Evolutionary conservation across 179 eudicot genomes (phyloP), one percentile per base, ranked within the genome.

Genomic region (Spinacia oleracea): DNA sequence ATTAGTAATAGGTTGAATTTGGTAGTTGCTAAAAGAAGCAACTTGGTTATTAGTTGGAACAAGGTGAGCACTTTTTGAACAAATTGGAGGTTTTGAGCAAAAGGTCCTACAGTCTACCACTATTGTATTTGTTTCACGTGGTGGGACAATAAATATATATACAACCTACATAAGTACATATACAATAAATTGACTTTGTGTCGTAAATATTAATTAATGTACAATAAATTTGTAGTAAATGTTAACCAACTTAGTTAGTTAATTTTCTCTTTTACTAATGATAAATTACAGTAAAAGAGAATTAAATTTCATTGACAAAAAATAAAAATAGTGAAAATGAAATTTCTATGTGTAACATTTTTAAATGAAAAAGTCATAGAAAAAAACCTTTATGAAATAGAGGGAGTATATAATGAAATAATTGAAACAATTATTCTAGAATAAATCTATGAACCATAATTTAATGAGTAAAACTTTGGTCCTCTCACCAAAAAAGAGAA

Each of bases 41-140:
- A 72, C 50, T 72, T 81, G 67, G 67, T 70, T 68, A 68, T 70
- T 68, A 68, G 34, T 63, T 53, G 73, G 32, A 50, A 66, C 42
- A 81, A 55, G 67, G 68, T 42, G 23, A 50, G 23, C 77, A 81
- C 46, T 51, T 6, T 40, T 51, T 70, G 9, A 35, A 71, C 75
- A 58, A 34, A 40, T 76, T 69, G 32, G 59, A 20, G 23, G 14
- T 67, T 53, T 53, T 74, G 6, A 43, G 51, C 9, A 16, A 48
- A 77, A 72, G 67, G 48, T 27, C 75, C 50, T 69, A 34, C 72
- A 65, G 11, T 35, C 43, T 38, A 70, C 42, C 16, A 51, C 62
- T 38, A 46, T 42, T 77, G 48, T 25, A 38, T 15, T 15, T 65
- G 21, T 15, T 50, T 77, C 59, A 67, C 45, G 14, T 73, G 78